A percentile compares a stretch with the other conserved stretches of the same genome.
These are phyloP conservation scores for Neonothopanus nambi DNA, from an alignment of 1,284 basidiomycete genomes.

Conservation along the genomic window DNA sequence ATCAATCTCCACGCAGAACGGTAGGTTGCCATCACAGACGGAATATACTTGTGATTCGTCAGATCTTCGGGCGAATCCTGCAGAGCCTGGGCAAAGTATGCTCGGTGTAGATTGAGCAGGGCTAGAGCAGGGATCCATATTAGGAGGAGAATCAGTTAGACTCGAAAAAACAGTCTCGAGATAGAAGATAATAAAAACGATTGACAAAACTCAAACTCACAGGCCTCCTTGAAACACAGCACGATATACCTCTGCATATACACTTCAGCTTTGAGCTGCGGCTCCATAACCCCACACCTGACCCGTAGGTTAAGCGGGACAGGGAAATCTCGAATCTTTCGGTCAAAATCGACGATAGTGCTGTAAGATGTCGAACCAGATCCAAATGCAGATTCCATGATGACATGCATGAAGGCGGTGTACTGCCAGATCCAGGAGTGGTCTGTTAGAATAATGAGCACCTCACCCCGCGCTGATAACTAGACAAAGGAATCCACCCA, in stretches of 20 bases:
- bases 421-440: constrained; percentile 59
- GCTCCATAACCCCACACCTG: constrained; percentile 20
- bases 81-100: constrained; percentile 66
- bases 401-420: constrained; percentile 48
- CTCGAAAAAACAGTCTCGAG: background rate
- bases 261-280: background rate
- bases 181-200: background rate
- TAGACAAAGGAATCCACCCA: constrained; percentile 34
- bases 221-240: constrained; percentile 56
- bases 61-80: constrained; percentile 57
- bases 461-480: background rate
- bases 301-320: constrained; percentile 50
- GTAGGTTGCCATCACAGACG: constrained; percentile 70
- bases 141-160: background rate
- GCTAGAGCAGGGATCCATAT: constrained; percentile 39
- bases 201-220: constrained; percentile 35
- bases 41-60: constrained; percentile 59
- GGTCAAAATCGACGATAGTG: constrained; percentile 48
- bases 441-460: constrained; percentile 33
- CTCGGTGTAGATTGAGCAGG: constrained; percentile 65
- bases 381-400: constrained; percentile 56
- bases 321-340: constrained; percentile 53
- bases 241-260: constrained; percentile 49
- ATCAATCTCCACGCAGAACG: constrained; percentile 69
- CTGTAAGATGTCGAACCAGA: constrained; percentile 50